Conservation (phyloP, 306 rosid species). For the Quercus agrifolia region DNA sequence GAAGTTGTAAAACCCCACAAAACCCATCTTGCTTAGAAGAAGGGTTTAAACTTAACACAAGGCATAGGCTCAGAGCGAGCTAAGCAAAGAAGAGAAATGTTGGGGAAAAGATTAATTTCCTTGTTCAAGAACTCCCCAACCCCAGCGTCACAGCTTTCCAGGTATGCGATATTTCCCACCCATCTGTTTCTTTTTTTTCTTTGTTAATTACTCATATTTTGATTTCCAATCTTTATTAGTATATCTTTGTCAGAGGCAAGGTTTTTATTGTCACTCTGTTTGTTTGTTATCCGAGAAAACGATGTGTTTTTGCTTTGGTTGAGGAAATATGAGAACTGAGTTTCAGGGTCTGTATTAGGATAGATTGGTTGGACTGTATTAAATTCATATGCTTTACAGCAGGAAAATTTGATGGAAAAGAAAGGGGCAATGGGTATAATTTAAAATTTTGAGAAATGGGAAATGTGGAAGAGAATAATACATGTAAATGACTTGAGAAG, state of each 20-base stretch:
- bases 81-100: conserved; percentile 23
- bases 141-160: conserved; percentile 42
- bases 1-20: background rate
- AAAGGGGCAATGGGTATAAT: background rate
- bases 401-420: background rate
- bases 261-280: background rate
- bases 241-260: background rate
- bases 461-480: background rate
- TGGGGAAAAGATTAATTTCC: conserved; percentile 34
- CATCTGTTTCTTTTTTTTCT: background rate
- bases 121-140: conserved; percentile 44
- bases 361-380: background rate
- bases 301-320: background rate
- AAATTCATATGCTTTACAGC: background rate
- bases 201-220: too few species aligned
- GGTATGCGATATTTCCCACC: conserved; percentile 22
- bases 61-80: background rate
- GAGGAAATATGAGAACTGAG: background rate
- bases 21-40: background rate
- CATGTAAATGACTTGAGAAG: background rate
- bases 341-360: background rate
- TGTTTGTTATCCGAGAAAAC: background rate
- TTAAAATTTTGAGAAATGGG: background rate
- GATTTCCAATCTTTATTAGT: background rate
- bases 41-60: background rate